Percentiles rank a stretch among this genome's conserved stretches.
phyloP scores from a whole-genome alignment of 192 early-diverging fungal species.

The Dimargaris verticillata region DNA sequence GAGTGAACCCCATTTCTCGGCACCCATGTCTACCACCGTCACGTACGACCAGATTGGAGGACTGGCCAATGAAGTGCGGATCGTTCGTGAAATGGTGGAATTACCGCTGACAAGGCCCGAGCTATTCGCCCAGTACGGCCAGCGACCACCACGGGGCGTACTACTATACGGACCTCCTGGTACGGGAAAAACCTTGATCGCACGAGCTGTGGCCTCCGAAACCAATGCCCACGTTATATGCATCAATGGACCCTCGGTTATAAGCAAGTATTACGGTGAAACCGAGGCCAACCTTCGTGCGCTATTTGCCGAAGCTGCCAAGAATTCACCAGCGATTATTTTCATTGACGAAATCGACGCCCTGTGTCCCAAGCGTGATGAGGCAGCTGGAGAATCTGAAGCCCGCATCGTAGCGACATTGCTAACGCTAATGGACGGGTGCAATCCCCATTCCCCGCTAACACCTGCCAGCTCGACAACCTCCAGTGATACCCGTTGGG shows the following conservation, averaged over 20 bases:
- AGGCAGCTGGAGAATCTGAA: constrained; percentile 61
- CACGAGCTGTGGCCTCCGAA: constrained; percentile 66
- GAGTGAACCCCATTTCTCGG: not conserved
- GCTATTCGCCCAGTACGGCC: constrained; percentile 53
- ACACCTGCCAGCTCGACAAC: not conserved
- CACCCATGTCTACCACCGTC: not conserved
- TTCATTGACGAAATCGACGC: constrained; percentile 94
- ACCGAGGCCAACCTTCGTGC: constrained; percentile 69
- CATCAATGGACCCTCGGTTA: constrained; percentile 84
- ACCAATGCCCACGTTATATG: constrained; percentile 55
- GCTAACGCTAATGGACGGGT: constrained; percentile 88
- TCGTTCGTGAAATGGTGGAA: constrained; percentile 75
- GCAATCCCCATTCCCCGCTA: constrained; percentile 11
- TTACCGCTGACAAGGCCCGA: constrained; percentile 53
- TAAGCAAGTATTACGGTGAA: constrained; percentile 84
- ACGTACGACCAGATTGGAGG: constrained; percentile 65
- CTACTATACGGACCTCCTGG: constrained; percentile 85
- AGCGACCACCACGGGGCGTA: constrained; percentile 80
- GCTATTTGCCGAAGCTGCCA: constrained; percentile 55
- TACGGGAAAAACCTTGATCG: constrained; percentile 92
- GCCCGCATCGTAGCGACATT: constrained; percentile 84
- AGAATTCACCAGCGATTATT: constrained; percentile 62
- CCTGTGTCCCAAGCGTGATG: constrained; percentile 73
- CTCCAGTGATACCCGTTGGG: constrained; percentile 16
- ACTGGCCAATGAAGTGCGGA: constrained; percentile 45